Evolutionary conservation across 352 stramenopile genomes (phyloP).

Genomic region (Phytophthora sojae): DNA sequence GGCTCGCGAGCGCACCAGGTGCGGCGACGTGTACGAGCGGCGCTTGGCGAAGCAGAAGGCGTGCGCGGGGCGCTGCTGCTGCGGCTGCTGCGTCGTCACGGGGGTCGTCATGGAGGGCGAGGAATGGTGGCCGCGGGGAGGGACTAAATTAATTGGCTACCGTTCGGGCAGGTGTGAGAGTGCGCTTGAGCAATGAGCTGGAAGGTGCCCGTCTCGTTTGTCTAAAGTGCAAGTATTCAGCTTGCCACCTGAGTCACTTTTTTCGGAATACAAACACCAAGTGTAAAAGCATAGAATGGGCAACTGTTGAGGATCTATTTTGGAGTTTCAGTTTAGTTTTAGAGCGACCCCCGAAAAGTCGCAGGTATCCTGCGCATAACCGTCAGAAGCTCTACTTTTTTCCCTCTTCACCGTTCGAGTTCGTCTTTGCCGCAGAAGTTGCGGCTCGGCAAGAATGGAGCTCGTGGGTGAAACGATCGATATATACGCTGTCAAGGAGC

Average conservation of each 20-base stretch:
- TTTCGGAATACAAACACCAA: conserved; percentile 13
- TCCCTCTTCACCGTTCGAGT: not conserved
- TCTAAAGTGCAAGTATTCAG: conserved; percentile 9
- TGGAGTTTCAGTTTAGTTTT: conserved; percentile 5
- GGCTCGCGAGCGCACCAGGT: conserved; percentile 45
- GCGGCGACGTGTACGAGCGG: conserved; percentile 74
- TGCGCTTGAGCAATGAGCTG: too few relatives aligned
- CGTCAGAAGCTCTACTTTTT: conserved; percentile 3
- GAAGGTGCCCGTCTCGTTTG: not conserved
- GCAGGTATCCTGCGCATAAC: conserved; percentile 2
- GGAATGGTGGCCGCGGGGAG: not conserved
- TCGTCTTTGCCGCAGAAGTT: not conserved
- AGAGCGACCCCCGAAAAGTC: conserved; percentile 5
- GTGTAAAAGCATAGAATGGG: conserved; percentile 7
- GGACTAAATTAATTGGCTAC: too few relatives aligned
- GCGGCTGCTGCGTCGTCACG: conserved; percentile 10
- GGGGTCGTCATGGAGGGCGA: conserved; percentile 21
- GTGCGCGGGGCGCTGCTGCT: conserved; percentile 37
- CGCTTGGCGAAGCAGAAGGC: conserved; percentile 51
- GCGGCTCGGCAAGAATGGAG: not conserved
- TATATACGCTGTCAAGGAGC: not conserved
- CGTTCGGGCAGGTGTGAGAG: not conserved
- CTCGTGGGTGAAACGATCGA: not conserved
- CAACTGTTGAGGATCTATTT: conserved; percentile 8
- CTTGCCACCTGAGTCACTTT: conserved; percentile 7